Conservation (phyloP, 2,329 filamentous ascomycete species). For the Zalaria sp. region DNA sequence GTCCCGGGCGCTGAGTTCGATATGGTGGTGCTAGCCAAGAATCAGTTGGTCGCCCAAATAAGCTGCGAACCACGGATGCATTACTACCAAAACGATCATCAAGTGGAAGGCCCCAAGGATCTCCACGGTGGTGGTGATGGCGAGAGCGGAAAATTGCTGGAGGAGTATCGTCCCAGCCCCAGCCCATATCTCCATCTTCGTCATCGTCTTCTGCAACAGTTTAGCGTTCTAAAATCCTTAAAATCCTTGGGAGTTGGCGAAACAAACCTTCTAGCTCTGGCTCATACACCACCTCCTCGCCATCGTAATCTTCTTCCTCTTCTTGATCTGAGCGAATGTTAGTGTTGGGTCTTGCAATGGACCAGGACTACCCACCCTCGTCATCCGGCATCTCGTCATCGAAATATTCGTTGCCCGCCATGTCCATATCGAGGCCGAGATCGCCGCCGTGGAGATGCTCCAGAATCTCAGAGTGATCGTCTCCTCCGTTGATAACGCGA, state of each 20-base stretch:
- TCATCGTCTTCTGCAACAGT: conserved; percentile 25
- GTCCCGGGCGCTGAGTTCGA: conserved; percentile 26
- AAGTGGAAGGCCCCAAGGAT: background rate
- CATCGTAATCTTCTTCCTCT: conserved; percentile 46
- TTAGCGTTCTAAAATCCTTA: background rate
- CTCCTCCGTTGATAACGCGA: conserved; percentile 20
- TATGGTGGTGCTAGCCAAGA: conserved; percentile 8
- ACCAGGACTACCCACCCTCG: conserved; percentile 26
- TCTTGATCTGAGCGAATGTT: conserved; percentile 11
- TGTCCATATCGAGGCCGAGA: conserved; percentile 23
- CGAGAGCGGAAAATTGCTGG: conserved; percentile 26
- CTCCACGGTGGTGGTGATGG: conserved; percentile 26
- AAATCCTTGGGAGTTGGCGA: background rate
- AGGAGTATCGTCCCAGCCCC: conserved; percentile 35
- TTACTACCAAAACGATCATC: background rate
- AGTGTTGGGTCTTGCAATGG: background rate
- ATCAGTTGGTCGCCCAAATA: conserved; percentile 1
- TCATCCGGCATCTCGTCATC: conserved; percentile 46
- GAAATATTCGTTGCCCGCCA: conserved; percentile 33
- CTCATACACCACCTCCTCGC: conserved; percentile 47
- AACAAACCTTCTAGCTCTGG: conserved; percentile 28
- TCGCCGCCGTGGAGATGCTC: conserved; percentile 27
- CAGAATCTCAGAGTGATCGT: conserved; percentile 21
- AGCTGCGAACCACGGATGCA: too few relatives aligned
- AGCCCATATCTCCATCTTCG: conserved; percentile 22